Conservation (phyloP, 208 protist genomes). For the Wallacemonas sp. region DNA sequence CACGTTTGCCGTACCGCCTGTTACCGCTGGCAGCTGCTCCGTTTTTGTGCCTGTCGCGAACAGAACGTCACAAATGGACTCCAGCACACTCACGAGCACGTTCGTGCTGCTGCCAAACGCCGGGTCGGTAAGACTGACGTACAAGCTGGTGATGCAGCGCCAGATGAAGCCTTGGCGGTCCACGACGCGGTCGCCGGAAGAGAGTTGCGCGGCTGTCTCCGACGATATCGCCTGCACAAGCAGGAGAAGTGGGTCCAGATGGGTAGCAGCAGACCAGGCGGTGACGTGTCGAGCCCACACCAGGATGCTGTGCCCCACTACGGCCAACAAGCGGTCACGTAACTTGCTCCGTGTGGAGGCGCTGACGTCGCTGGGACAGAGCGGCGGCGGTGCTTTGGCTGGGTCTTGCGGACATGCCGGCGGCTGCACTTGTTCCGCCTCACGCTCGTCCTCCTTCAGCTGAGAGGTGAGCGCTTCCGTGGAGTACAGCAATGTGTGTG, state of each 20-base stretch:
- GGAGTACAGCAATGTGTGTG: slow-evolving; percentile 43
- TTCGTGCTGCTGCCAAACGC: background rate
- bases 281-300: slow-evolving; percentile 8
- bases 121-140: background rate
- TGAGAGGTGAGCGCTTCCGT: background rate
- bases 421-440: background rate
- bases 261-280: background rate
- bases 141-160: slow-evolving; percentile 1
- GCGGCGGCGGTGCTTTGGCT: too few species aligned
- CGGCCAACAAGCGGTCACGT: background rate
- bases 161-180: slow-evolving; percentile 2
- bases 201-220: background rate
- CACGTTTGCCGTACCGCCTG: too few species aligned
- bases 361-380: too few species aligned
- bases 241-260: slow-evolving; percentile 13
- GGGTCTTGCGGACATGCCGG: background rate
- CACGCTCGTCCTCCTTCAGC: background rate
- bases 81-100: background rate
- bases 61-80: background rate
- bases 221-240: background rate
- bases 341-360: background rate
- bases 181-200: background rate
- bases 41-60: too few species aligned
- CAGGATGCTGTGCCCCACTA: background rate
- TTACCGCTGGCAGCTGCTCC: too few species aligned